phyloP scores from a whole-genome alignment of 2,329 filamentous ascomycete species.

The Fusarium nematophilum region DNA sequence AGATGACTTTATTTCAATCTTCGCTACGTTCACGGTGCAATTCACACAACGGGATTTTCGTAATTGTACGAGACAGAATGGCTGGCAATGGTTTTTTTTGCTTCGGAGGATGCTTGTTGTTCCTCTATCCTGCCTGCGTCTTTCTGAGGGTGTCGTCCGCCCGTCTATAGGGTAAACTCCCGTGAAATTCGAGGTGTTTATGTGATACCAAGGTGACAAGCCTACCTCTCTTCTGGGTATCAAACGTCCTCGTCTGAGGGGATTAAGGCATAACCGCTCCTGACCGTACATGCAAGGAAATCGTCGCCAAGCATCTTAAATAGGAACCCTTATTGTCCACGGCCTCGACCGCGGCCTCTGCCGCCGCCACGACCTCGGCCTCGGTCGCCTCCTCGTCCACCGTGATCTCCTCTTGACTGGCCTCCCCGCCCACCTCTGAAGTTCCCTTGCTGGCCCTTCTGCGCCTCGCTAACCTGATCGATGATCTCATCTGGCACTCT shows the following conservation, averaged over 20 bases:
- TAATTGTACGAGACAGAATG: background rate
- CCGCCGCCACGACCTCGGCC: conserved; percentile 55
- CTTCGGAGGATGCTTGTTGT: background rate
- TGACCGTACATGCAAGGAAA: conserved; percentile 3
- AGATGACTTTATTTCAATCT: conserved; percentile 34
- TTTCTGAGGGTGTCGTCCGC: conserved; percentile 4
- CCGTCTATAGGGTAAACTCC: conserved; percentile 17
- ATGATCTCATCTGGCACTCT: conserved; percentile 97
- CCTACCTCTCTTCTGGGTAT: conserved; percentile 16
- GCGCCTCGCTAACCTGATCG: conserved; percentile 92
- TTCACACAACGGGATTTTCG: background rate
- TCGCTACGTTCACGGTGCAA: background rate
- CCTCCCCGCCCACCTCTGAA: conserved; percentile 75
- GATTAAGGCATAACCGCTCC: conserved; percentile 1
- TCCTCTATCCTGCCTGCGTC: conserved; percentile 4
- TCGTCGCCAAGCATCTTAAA: conserved; percentile 7
- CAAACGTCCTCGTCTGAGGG: conserved; percentile 3
- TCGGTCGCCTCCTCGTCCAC: conserved; percentile 62
- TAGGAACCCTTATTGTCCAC: conserved; percentile 45
- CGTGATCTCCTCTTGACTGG: conserved; percentile 68
- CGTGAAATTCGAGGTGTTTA: conserved; percentile 5
- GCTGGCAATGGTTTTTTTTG: background rate
- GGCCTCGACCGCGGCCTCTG: conserved; percentile 51
- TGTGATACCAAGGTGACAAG: conserved; percentile 11
- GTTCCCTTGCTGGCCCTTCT: conserved; percentile 74